Percentiles rank a stretch among this genome's conserved stretches.
These are phyloP conservation scores for Teratosphaeria gauchensis DNA, from an alignment of 2,329 filamentous ascomycete genomes.

Conservation along the genomic window DNA sequence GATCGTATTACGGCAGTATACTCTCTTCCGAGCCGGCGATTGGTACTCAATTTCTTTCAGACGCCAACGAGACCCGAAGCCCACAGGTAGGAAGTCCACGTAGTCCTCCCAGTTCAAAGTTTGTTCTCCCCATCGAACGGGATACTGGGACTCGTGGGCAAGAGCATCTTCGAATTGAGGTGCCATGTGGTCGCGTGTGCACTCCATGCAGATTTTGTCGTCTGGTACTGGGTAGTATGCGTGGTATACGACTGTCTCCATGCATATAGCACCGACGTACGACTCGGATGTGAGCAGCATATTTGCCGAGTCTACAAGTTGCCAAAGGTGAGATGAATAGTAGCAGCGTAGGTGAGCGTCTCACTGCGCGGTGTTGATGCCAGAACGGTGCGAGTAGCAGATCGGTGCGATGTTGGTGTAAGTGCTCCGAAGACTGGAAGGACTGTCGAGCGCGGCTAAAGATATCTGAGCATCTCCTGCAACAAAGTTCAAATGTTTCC, in stretches of 20 bases:
- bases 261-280: background rate
- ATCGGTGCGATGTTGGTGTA: too few relatives aligned
- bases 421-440: background rate
- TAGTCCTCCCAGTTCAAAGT: background rate
- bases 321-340: background rate
- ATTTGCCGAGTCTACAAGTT: background rate
- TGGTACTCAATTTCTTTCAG: background rate
- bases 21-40: background rate
- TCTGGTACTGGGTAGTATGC: background rate
- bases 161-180: background rate
- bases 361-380: background rate
- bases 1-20: background rate
- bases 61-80: background rate
- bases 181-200: background rate
- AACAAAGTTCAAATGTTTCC: background rate
- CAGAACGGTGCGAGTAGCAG: background rate
- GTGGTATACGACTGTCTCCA: background rate
- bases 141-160: background rate
- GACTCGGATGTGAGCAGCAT: background rate
- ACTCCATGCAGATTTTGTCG: background rate
- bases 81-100: background rate
- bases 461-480: background rate
- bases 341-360: too few relatives aligned
- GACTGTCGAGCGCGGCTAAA: background rate
- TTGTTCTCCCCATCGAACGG: background rate